Base-by-base conservation (phyloP, 306 rosid species). In the Carpinus fangiana region DNA sequence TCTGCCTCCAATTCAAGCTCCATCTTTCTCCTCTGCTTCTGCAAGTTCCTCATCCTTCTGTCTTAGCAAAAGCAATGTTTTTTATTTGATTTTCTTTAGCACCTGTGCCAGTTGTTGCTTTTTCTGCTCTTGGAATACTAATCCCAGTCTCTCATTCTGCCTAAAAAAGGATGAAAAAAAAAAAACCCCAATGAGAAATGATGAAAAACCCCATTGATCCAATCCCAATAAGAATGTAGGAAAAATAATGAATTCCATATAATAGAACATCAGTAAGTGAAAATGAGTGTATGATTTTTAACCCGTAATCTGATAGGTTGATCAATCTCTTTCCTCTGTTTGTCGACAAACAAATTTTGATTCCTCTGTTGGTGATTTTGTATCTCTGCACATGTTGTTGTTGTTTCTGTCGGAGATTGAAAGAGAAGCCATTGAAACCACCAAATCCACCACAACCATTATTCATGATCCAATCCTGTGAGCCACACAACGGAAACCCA, bases 1-100 rank as follows among this genome's bases (percentile, higher is more conserved):
- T 95, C 98, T 7, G 80, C 62, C 70, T 92, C 98, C 16, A 91
- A 26, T 13, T 91, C 91, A 1, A 95, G 84, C 61, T 91, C 97
- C 71, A 73, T 8, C 45, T 54, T 82, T 57, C 73, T 92, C 70
- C 55, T 85, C 14, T 11, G 87, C 93, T 64, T 60, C 82, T 2
- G 84, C 82, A 8, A 92, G 77, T 59, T 91, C 90, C 57, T 87
- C 90, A 4, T 92, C 95, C 10, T 95, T 92, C 21, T 74, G 73
- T 53, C 56, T 78, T 5, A 95, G 10, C 1, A 90, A 2, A 0
- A 34, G 18, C 38, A 20, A 12, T 1, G 88, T 21, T 1, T 68
- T 82, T 5, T 75, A 66, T 79, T 91, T 96, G 2, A 84, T 10
- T 38, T 41, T 89, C 81, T 73, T 86, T 43, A 88, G 0, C 38